Evolutionary conservation across 805 yeast species (phyloP).

Genomic region (Pichia occidentalis): DNA sequence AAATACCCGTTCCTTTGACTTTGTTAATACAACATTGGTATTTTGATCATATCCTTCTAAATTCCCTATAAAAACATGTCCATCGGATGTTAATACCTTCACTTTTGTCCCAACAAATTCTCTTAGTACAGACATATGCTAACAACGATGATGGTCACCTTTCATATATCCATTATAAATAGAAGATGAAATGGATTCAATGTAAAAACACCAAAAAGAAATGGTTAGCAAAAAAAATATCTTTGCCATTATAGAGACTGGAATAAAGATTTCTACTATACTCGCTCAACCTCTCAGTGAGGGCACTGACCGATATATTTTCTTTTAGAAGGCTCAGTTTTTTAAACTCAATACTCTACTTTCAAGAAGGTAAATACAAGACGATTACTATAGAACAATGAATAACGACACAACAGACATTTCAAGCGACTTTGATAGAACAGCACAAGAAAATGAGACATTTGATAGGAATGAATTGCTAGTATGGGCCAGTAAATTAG

Average conservation of each 20-base stretch:
- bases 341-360: too few species aligned
- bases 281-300: too few species aligned
- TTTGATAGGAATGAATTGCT: conserved; percentile 25
- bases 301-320: too few species aligned
- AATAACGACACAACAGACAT: conserved; percentile 5
- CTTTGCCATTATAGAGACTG: neutral
- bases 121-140: conserved; percentile 10
- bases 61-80: conserved; percentile 42
- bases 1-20: conserved; percentile 46
- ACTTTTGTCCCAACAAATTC: conserved; percentile 31
- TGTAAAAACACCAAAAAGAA: too few species aligned
- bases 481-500: conserved; percentile 46
- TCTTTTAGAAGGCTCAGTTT: too few species aligned
- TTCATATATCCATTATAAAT: too few species aligned
- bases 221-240: too few species aligned
- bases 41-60: conserved; percentile 59
- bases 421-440: conserved; percentile 7
- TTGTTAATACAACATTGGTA: conserved; percentile 51
- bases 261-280: neutral
- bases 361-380: too few species aligned
- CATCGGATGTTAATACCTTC: conserved; percentile 52
- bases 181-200: too few species aligned
- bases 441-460: conserved; percentile 1
- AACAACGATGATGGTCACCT: too few species aligned
- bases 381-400: neutral